Base-by-base conservation (phyloP, 2,329 filamentous ascomycete genomes). In the Paraphaeosphaeria sporulosa region DNA sequence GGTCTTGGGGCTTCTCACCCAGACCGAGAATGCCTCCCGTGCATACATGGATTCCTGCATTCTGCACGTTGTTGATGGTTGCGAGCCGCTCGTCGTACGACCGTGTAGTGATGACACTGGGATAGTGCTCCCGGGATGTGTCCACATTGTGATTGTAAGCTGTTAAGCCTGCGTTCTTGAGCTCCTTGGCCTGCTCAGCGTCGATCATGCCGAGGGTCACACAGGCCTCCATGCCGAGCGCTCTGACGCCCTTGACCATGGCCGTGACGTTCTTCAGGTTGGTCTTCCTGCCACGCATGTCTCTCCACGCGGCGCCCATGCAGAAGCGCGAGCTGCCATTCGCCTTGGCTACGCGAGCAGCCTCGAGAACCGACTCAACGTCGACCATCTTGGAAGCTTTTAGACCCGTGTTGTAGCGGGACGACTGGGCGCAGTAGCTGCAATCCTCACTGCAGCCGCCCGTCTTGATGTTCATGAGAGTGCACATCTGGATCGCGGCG, bases 151-250 rank as follows among this genome's bases (percentile, higher is more conserved):
- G 93, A 80, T 97, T 97, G 80, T 97, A 96, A 0, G 93, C 93
- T 17, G 93, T 96, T 70, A 97, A 80, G 0, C 93, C 93, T 0
- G 93, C 93, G 1, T 88, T 87, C 75, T 93, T 93, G 65, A 97
- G 85, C 80, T 95, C 91, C 72, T 86, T 86, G 30, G 93, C 93
- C 82, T 96, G 93, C 66, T 84, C 83, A 6, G 83, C 85, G 77
- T 96, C 92, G 69, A 97, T 93, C 93, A 96, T 96, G 68, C 93
- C 93, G 21, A 97, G 85, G 1, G 93, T 97, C n/a, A 97, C 93
- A 76, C 93, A 97, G 8, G 89, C 89, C 78, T 97, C 93, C 91
- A 97, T 94, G 50, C 89, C 91, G 85, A 97, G 85, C 0, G 80
- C 89, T 27, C 90, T 85, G 21, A 97, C 92, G 0, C 93, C 93